Evolutionary conservation across 805 yeast species (phyloP).

Genomic region (Scheffersomyces coipomensis): DNA sequence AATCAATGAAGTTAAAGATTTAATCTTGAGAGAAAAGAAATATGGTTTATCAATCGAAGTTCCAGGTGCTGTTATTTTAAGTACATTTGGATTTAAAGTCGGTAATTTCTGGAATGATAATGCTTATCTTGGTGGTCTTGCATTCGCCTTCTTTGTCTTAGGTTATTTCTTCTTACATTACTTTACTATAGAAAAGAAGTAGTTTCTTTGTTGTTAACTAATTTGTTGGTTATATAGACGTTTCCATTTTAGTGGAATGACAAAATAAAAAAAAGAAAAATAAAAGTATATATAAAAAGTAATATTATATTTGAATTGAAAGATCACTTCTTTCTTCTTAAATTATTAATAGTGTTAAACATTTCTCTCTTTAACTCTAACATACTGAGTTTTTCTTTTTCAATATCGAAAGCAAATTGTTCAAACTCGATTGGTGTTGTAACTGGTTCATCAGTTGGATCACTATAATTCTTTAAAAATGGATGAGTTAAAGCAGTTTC

Average conservation of each 20-base stretch:
- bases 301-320: not conserved
- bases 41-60: constrained; percentile 93
- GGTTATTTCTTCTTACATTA: constrained; percentile 77
- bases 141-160: constrained; percentile 53
- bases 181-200: constrained; percentile 75
- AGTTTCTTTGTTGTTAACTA: no score
- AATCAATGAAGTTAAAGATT: constrained; percentile 87
- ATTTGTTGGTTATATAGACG: not conserved
- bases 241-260: not conserved
- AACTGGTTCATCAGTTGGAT: constrained; percentile 29
- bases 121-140: constrained; percentile 55
- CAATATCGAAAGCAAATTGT: constrained; percentile 39
- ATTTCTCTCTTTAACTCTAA: constrained; percentile 71
- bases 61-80: constrained; percentile 95
- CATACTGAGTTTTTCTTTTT: constrained; percentile 68
- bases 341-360: constrained; percentile 37
- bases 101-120: constrained; percentile 72
- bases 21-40: constrained; percentile 81
- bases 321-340: not conserved
- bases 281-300: not conserved
- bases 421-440: constrained; percentile 18
- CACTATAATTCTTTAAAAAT: constrained; percentile 79
- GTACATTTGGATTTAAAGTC: constrained; percentile 92
- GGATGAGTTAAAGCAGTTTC: constrained; percentile 89
- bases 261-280: not conserved